Percentiles rank a stretch among this genome's conserved stretches.
phyloP scores from a whole-genome alignment of 2,329 filamentous ascomycete species.

The Thyridium curvatum region DNA sequence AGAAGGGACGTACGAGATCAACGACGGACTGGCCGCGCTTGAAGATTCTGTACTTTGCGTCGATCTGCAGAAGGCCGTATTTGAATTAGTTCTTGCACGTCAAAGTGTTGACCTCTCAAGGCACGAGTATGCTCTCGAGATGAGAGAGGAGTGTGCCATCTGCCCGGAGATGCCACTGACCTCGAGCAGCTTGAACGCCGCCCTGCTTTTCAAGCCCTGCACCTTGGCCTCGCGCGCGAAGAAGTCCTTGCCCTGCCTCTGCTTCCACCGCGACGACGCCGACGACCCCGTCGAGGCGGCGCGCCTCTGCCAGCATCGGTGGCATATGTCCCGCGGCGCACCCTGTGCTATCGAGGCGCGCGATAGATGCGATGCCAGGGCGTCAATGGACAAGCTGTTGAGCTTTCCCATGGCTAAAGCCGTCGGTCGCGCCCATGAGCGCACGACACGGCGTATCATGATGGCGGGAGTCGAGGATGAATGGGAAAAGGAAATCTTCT shows the following conservation, averaged over 20 bases:
- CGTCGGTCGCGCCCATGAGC: too few species aligned
- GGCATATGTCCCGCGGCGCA: too few species aligned
- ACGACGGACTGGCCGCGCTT: constrained; percentile 76
- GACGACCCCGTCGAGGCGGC: constrained; percentile 34
- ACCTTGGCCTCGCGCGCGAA: constrained; percentile 73
- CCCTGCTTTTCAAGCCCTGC: constrained; percentile 77
- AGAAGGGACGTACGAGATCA: constrained; percentile 61
- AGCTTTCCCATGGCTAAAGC: too few species aligned
- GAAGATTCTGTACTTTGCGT: constrained; percentile 76
- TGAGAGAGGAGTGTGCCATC: not conserved
- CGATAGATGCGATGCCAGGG: too few species aligned
- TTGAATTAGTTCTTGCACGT: too few species aligned
- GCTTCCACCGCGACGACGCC: constrained; percentile 71
- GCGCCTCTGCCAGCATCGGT: too few species aligned
- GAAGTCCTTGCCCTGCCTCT: constrained; percentile 66
- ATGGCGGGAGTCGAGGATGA: too few species aligned
- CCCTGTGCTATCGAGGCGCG: too few species aligned
- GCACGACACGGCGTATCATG: too few species aligned
- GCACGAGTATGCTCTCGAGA: constrained; percentile 3
- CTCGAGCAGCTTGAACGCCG: constrained; percentile 89
- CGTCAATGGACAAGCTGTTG: too few species aligned
- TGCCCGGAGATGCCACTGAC: constrained; percentile 33
- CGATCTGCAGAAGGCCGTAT: constrained; percentile 67
- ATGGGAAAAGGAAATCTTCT: too few species aligned
- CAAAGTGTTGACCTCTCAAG: too few species aligned